phyloP scores from a whole-genome alignment of 257 asterid species.

The Salvia rosmarinus region DNA sequence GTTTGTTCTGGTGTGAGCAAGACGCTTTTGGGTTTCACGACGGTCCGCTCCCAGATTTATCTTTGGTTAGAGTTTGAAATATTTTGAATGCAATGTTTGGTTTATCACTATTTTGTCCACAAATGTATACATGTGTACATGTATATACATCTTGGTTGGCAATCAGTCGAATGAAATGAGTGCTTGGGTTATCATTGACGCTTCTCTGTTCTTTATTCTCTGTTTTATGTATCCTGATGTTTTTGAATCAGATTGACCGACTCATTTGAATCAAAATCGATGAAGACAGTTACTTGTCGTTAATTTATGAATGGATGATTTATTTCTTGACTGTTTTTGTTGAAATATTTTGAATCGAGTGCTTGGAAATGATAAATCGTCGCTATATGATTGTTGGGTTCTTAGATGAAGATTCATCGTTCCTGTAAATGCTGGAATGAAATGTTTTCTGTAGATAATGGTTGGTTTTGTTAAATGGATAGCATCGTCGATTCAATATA shows the following conservation, averaged over 20 bases:
- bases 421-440: too few relatives aligned
- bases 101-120: conserved; percentile 18
- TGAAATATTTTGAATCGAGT: too few relatives aligned
- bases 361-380: too few relatives aligned
- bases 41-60: conserved; percentile 24
- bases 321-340: not conserved
- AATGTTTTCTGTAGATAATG: too few relatives aligned
- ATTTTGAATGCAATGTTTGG: conserved; percentile 25
- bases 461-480: too few relatives aligned
- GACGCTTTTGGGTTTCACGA: conserved; percentile 27
- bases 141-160: conserved; percentile 23
- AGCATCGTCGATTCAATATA: too few relatives aligned
- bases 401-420: too few relatives aligned
- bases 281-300: too few relatives aligned
- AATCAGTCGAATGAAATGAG: conserved; percentile 20
- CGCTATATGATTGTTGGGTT: too few relatives aligned
- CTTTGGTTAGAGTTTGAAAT: conserved; percentile 29
- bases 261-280: not conserved
- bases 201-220: not conserved
- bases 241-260: not conserved
- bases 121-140: conserved; percentile 32
- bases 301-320: not conserved
- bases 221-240: not conserved
- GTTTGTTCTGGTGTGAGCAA: conserved; percentile 22
- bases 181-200: not conserved